These are phyloP conservation scores for Sporothrix protearum DNA, from an alignment of 2,329 filamentous ascomycete genomes.

Conservation along the genomic window DNA sequence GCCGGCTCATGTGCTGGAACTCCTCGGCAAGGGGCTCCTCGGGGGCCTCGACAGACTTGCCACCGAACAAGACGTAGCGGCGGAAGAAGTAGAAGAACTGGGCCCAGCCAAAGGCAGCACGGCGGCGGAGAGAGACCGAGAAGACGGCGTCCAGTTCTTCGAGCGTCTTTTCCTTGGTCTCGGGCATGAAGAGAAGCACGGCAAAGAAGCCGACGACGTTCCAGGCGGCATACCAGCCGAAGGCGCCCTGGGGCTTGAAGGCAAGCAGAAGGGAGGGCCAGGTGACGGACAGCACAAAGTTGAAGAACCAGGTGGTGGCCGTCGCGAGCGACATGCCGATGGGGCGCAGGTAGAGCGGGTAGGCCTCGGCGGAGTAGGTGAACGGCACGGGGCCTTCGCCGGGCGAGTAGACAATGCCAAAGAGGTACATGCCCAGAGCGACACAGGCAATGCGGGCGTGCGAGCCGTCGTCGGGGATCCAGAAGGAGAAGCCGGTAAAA, in stretches of 20 bases:
- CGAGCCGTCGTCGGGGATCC: slow-evolving; percentile 37
- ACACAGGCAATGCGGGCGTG: slow-evolving; percentile 45
- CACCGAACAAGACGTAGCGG: slow-evolving; percentile 26
- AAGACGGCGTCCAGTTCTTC: slow-evolving; percentile 41
- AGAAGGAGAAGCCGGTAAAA: slow-evolving; percentile 48
- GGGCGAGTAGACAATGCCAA: slow-evolving; percentile 51
- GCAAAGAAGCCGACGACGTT: slow-evolving; percentile 46
- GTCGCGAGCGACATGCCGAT: slow-evolving; percentile 59
- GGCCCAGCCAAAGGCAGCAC: slow-evolving; percentile 29
- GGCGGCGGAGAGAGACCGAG: slow-evolving; percentile 31
- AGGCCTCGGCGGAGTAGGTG: slow-evolving; percentile 64
- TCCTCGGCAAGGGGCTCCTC: slow-evolving; percentile 23
- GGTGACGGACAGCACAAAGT: slow-evolving; percentile 43
- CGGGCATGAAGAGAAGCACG: slow-evolving; percentile 40
- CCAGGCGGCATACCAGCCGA: slow-evolving; percentile 49
- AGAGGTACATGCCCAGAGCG: slow-evolving; percentile 49
- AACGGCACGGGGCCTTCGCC: slow-evolving; percentile 63
- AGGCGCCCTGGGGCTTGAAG: slow-evolving; percentile 47
- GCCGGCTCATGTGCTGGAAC: neutral
- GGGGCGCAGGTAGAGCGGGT: slow-evolving; percentile 60
- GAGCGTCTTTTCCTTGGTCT: slow-evolving; percentile 41
- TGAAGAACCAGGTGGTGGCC: slow-evolving; percentile 50
- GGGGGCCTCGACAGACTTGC: slow-evolving; percentile 11
- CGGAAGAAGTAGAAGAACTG: slow-evolving; percentile 28
- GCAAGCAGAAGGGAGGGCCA: slow-evolving; percentile 46